phyloP scores from a whole-genome alignment of 2,329 filamentous ascomycete species.

The Drechslerella dactyloides region DNA sequence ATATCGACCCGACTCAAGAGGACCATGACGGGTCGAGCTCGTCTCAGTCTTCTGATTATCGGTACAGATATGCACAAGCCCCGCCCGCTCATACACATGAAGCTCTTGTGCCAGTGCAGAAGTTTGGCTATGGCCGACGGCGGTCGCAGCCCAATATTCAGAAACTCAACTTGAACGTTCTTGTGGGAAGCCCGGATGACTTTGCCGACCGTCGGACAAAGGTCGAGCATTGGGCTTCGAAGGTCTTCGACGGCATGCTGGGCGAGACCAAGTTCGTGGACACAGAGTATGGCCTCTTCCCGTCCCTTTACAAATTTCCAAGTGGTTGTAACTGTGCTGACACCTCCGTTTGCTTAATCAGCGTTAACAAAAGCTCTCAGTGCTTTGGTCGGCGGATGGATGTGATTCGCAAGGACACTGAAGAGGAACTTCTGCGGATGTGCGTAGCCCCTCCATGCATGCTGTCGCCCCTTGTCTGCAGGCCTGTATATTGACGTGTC shows the following conservation, averaged over 20 bases:
- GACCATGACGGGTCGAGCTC: conserved; percentile 47
- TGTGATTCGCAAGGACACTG: conserved; percentile 53
- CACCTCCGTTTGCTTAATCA: conserved; percentile 17
- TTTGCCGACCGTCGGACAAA: conserved; percentile 22
- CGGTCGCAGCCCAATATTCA: conserved; percentile 47
- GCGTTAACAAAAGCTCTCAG: conserved; percentile 52
- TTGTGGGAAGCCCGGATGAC: conserved; percentile 29
- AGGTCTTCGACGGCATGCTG: conserved; percentile 41
- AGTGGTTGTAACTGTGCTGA: conserved; percentile 31
- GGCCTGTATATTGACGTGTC: conserved; percentile 47
- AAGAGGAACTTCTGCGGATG: conserved; percentile 55
- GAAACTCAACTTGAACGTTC: conserved; percentile 49
- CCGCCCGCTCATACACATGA: conserved; percentile 6
- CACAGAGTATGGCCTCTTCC: conserved; percentile 24
- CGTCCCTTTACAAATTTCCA: conserved; percentile 5
- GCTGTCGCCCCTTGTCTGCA: not conserved
- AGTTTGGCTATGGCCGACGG: conserved; percentile 27
- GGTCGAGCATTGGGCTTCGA: conserved; percentile 46
- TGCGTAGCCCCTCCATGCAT: conserved; percentile 37
- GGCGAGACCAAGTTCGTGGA: conserved; percentile 43
- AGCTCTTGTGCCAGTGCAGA: conserved; percentile 46
- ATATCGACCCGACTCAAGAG: conserved; percentile 43
- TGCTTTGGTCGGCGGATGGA: conserved; percentile 55
- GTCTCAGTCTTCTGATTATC: conserved; percentile 45
- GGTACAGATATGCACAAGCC: conserved; percentile 35